Base-by-base conservation (phyloP, 805 yeast species). In the Metschnikowia koreensis region DNA sequence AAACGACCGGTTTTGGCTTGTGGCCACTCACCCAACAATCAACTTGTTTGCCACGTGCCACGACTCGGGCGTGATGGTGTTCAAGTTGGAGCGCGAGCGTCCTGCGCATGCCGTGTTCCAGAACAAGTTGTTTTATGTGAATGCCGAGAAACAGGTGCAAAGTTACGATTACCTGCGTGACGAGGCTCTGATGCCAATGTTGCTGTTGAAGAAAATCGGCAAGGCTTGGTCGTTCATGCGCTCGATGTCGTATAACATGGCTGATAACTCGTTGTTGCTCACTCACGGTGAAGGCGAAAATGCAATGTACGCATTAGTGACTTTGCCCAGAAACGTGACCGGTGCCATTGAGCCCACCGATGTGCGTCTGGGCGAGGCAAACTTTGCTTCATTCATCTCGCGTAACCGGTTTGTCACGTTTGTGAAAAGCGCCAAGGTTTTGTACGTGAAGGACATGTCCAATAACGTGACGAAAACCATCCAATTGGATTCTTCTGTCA, bases 41-140 rank as follows among this genome's bases (percentile, higher is more conserved):
- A 94, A 94, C 69, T 79, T 94, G 64, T 91, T 94, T 74, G 99
- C 97, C 50, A 87, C 97, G 31, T 93, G 96, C 62, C 98, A 93
- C 71, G 99, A 96, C 70, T 80, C 91, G 13, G 99, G 99, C 68
- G 96, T 91, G 31, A 92, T 92, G 96, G 96, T 94, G 46, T 96
- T 94, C 81, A 94, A 94, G 74, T 80, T 94, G 55, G 97, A 90
- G 69, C 87, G 98, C 68, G 99, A 94, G 77, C 85, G 99, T 69
- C 98, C 99, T 12, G 96, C 97, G n/a, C 81, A 82, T 62, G 70
- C 88, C 6, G 64, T 82, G 34, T 80, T 78, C 71, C 94, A 88
- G 66, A 88, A 88, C 70, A 83, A 80, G 61, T 70, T 94, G 61
- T 81, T 81, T 55, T 93, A 80, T 65, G 83, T 91, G 62, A 90